Evolutionary conservation across 164 flowering plant species (phyloP).

Genomic region (Stephania yunnanensis): DNA sequence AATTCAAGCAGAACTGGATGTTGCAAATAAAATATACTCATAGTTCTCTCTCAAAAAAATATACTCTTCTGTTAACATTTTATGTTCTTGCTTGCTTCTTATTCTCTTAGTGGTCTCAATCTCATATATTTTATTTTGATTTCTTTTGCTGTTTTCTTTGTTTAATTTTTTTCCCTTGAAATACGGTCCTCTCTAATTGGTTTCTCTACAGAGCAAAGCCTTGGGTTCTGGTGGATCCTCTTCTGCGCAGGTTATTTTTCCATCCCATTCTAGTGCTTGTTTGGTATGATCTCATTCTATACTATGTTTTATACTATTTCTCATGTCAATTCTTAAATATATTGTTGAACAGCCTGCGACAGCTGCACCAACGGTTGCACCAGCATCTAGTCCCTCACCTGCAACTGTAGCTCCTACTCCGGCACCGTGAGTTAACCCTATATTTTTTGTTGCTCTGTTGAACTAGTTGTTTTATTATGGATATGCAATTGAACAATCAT

Average conservation of each 20-base stretch:
- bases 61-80: background rate
- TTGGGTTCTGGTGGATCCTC: slow-evolving; percentile 51
- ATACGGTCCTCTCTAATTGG: no score
- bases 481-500: background rate
- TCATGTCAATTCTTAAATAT: background rate
- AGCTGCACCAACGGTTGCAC: slow-evolving; percentile 21
- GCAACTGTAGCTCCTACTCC: slow-evolving; percentile 35
- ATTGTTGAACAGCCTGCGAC: slow-evolving; percentile 29
- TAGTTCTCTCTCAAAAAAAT: background rate
- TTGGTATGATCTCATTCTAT: background rate
- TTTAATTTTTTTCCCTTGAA: no score
- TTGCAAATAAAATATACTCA: no score
- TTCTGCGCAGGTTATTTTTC: slow-evolving; percentile 51
- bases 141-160: no score
- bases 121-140: background rate
- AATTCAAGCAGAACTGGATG: no score
- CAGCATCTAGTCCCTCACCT: slow-evolving; percentile 35
- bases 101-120: background rate
- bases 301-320: background rate
- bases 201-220: slow-evolving; percentile 55
- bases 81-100: background rate
- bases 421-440: slow-evolving; percentile 37
- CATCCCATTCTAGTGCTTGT: background rate
- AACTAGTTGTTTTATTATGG: background rate
- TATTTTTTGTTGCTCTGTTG: background rate